phyloP scores from a whole-genome alignment of 108 stramenopile genomes.

The Cyclostephanos tholiformis region DNA sequence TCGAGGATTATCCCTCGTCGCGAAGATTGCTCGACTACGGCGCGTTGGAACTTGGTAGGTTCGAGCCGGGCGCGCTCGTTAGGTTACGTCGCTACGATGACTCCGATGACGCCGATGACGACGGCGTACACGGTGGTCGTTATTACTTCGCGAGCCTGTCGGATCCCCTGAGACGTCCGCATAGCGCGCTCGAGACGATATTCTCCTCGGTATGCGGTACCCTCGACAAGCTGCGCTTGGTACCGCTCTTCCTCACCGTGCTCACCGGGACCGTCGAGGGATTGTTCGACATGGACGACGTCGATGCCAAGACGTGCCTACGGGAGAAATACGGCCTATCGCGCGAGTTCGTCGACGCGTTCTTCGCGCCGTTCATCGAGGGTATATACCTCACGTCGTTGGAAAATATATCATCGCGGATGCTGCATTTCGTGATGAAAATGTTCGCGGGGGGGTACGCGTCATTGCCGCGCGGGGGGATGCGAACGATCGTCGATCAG shows the following conservation, averaged over 20 bases:
- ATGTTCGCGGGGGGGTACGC: slow-evolving; percentile 83
- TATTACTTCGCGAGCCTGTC: slow-evolving; percentile 56
- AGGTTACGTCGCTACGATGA: slow-evolving; percentile 40
- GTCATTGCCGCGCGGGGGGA: slow-evolving; percentile 73
- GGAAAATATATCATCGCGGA: slow-evolving; percentile 72
- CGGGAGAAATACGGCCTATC: slow-evolving; percentile 70
- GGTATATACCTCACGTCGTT: slow-evolving; percentile 83
- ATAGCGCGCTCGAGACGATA: slow-evolving; percentile 52
- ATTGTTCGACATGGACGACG: slow-evolving; percentile 79
- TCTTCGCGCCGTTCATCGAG: slow-evolving; percentile 85
- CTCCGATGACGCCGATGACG: neutral
- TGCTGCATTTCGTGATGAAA: slow-evolving; percentile 90
- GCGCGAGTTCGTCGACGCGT: slow-evolving; percentile 67
- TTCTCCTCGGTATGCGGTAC: slow-evolving; percentile 71
- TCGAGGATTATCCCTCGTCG: slow-evolving; percentile 79
- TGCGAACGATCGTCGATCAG: slow-evolving; percentile 72
- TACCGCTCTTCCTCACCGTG: slow-evolving; percentile 66
- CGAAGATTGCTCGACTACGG: slow-evolving; percentile 69
- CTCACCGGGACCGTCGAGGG: slow-evolving; percentile 58
- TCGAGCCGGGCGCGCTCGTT: slow-evolving; percentile 81
- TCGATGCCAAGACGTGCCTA: slow-evolving; percentile 63
- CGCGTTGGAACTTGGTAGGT: slow-evolving; percentile 60
- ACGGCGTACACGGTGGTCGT: neutral
- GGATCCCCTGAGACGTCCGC: slow-evolving; percentile 78
- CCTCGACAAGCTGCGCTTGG: slow-evolving; percentile 66